Evolutionary conservation across 345 rosid species (phyloP), one percentile per base, ranked within the genome.

Genomic region (Brassica incana): DNA sequence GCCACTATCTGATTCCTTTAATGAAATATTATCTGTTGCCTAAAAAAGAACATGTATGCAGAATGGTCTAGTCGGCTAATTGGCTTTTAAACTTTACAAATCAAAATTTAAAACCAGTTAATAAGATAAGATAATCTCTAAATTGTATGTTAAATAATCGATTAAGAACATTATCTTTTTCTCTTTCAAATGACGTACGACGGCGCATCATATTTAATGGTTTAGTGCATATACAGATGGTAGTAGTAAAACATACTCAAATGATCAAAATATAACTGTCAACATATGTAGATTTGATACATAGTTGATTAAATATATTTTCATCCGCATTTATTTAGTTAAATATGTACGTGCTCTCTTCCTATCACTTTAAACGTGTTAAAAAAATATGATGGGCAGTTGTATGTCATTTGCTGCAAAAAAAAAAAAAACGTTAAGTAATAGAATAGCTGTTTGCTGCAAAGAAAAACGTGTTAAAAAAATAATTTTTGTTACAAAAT

Each of bases 241-340:
- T 76, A 64, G 30, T 54, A 69, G 63, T 75, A 69, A 69, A 80
- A 63, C 71, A 20, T 80, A 80, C 76, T 75, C 71, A 62, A 73
- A 68, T 74, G 29, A 27, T 63, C 8, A 74, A 60, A 50, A 35
- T 54, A 69, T 67, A 80, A 52, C 83, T 80, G 83, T 80, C 83
- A 64, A 52, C 62, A 69, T 75, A 38, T 69, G 16, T 69, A 50
- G 66, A 75, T 80, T 68, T 80, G 54, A 74, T 67, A 16, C 78
- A 73, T 61, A 58, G 25, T 32, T 78, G 6, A 67, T 66, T 67
- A 29, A n/a, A 23, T 30, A 32, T 58, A 18, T 29, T 30, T 61
- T 30, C 20, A 58, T 62, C 14, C 50, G 18, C 50, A 27, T 38
- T 18, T 52, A 50, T 8, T 10, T 43, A 43, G 8, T 5, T n/a